These are phyloP conservation scores for Silene latifolia DNA, from an alignment of 148 eudicot genomes.

Conservation along the genomic window DNA sequence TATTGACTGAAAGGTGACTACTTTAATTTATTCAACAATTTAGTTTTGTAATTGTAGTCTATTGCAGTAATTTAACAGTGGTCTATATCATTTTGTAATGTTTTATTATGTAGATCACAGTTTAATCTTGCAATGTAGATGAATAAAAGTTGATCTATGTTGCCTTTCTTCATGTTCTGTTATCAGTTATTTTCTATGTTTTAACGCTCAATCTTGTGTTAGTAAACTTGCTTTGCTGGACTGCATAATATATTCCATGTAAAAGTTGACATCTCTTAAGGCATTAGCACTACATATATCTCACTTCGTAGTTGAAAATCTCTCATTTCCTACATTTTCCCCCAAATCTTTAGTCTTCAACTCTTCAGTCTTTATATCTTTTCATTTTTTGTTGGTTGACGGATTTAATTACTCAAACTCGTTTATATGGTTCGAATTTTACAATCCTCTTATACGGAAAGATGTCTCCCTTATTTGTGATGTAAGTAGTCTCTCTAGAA, in stretches of 20 bases:
- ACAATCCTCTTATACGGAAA: slow-evolving; percentile 77
- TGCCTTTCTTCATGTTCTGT: no score
- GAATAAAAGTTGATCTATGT: neutral
- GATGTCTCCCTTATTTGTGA: slow-evolving; percentile 72
- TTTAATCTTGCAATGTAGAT: neutral
- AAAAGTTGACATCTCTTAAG: neutral
- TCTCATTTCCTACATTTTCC: neutral
- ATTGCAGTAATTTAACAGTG: no score
- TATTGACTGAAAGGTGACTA: no score
- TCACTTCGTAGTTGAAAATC: neutral
- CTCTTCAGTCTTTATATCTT: neutral
- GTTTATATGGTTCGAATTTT: slow-evolving; percentile 90
- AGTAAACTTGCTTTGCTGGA: neutral
- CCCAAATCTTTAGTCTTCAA: neutral
- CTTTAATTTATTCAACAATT: no score
- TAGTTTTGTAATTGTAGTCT: no score
- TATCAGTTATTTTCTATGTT: no score
- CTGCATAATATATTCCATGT: neutral
- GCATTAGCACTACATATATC: neutral
- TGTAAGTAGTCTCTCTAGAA: slow-evolving; percentile 49
- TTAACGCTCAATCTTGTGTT: no score
- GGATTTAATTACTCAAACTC: slow-evolving; percentile 80
- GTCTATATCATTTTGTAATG: no score
- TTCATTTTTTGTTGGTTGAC: slow-evolving; percentile 21
- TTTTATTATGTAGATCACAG: neutral